Evolutionary conservation across 495 filamentous ascomycete species (phyloP).

Genomic region (Podospora conica): DNA sequence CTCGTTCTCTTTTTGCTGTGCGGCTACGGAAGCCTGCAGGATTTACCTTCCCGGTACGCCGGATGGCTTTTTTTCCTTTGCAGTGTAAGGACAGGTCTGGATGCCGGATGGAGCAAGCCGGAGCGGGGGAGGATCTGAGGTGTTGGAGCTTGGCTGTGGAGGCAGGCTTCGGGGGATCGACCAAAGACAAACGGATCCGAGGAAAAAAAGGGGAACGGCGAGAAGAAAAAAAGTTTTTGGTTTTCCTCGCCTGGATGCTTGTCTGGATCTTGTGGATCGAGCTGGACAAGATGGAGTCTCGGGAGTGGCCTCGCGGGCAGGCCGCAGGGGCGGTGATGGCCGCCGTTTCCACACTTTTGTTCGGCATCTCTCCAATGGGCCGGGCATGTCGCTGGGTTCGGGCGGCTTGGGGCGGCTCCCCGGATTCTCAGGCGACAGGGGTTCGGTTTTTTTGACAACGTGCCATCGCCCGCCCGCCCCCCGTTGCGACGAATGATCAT

Average conservation of each 20-base stretch:
- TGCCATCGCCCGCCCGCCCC: conserved; percentile 1
- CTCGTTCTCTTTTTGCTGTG: not conserved
- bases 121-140: not conserved
- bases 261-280: not conserved
- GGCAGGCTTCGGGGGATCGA: not conserved
- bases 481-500: conserved; percentile 21
- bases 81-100: not conserved
- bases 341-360: not conserved
- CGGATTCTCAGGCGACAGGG: conserved; percentile 13
- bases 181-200: not conserved
- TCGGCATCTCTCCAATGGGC: not conserved
- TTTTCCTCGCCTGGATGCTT: not conserved
- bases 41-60: not conserved
- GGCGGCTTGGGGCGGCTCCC: conserved; percentile 26
- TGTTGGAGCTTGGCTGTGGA: not conserved
- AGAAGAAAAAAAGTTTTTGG: not conserved
- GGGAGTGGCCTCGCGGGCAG: not conserved
- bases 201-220: not conserved
- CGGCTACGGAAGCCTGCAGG: not conserved
- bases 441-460: not conserved
- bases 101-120: not conserved
- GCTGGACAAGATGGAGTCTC: not conserved
- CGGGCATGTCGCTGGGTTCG: conserved; percentile 2
- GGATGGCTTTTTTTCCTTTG: not conserved
- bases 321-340: not conserved